phyloP scores from a whole-genome alignment of 164 flowering plant genomes.

The Kingdonia uniflora region DNA sequence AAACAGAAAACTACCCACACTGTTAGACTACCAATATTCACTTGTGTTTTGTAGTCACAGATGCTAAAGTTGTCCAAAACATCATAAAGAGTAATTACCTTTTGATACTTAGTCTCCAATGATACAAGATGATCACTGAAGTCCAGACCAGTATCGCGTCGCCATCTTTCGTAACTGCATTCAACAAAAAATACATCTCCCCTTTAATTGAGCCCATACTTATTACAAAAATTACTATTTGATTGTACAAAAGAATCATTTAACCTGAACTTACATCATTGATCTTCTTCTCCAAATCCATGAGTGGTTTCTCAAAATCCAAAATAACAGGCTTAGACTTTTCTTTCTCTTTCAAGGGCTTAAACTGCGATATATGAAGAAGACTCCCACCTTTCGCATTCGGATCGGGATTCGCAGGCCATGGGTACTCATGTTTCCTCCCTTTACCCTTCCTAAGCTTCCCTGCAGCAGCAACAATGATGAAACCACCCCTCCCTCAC shows the following conservation, averaged over 20 bases:
- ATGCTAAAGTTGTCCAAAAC: too few relatives aligned
- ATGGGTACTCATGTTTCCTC: constrained; percentile 73
- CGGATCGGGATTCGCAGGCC: constrained; percentile 70
- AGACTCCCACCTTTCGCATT: constrained; percentile 73
- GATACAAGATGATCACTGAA: constrained; percentile 72
- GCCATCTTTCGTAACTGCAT: constrained; percentile 84
- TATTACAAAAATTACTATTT: too few relatives aligned
- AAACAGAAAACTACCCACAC: too few relatives aligned
- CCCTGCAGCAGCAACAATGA: constrained; percentile 21
- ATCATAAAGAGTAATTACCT: too few relatives aligned
- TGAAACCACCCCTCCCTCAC: constrained; percentile 18
- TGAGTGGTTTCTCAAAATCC: constrained; percentile 86
- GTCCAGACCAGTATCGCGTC: constrained; percentile 79
- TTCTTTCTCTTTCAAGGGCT: constrained; percentile 74
- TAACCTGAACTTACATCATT: constrained; percentile 46
- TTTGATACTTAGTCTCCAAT: constrained; percentile 70
- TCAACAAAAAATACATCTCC: too few relatives aligned
- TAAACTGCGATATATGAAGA: constrained; percentile 65
- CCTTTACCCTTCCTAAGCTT: constrained; percentile 51
- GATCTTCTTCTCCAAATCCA: constrained; percentile 71
- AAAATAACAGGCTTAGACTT: constrained; percentile 74
- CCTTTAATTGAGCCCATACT: too few relatives aligned
- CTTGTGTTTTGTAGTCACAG: too few relatives aligned
- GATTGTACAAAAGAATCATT: too few relatives aligned
- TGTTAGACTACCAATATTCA: too few relatives aligned